Conservation (phyloP, 2,329 filamentous ascomycete species). For the Trichoderma lentiforme region DNA sequence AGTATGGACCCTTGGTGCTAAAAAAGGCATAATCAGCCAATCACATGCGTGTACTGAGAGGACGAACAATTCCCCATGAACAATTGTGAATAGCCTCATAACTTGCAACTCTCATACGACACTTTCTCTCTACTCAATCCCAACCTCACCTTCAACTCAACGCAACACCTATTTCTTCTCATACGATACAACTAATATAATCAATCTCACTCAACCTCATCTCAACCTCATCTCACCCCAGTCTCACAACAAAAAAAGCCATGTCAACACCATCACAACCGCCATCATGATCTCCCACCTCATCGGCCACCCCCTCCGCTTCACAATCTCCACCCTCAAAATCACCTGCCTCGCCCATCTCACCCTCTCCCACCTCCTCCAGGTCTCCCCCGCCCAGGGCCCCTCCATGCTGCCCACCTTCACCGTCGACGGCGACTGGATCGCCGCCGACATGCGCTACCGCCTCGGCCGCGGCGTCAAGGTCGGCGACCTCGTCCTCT, state of each 20-base stretch:
- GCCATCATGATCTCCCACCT: conserved; percentile 32
- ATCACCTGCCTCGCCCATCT: conserved; percentile 42
- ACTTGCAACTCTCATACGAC: not conserved
- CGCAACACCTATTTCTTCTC: not conserved
- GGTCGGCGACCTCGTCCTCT: conserved; percentile 84
- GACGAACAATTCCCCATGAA: not conserved
- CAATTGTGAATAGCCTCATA: not conserved
- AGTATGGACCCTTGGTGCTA: not conserved
- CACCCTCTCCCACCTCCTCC: conserved; percentile 58
- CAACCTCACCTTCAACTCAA: not conserved
- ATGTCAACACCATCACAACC: not conserved
- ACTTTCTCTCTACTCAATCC: not conserved
- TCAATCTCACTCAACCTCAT: not conserved
- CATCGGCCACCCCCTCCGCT: conserved; percentile 39
- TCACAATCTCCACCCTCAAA: conserved; percentile 35
- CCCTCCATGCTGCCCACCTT: conserved; percentile 91
- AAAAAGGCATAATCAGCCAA: not conserved
- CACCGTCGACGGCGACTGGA: conserved; percentile 60
- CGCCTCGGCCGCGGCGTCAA: conserved; percentile 61
- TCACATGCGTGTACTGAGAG: not conserved
- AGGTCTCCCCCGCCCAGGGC: conserved; percentile 59
- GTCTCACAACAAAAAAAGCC: not conserved
- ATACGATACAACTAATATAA: not conserved
- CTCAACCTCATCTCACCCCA: not conserved
- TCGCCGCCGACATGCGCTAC: conserved; percentile 66